Percentiles rank a stretch among this genome's conserved stretches.
Evolutionary conservation across 2,329 filamentous ascomycete genomes (phyloP).

Genomic region (Pseudogymnoascus sp.): DNA sequence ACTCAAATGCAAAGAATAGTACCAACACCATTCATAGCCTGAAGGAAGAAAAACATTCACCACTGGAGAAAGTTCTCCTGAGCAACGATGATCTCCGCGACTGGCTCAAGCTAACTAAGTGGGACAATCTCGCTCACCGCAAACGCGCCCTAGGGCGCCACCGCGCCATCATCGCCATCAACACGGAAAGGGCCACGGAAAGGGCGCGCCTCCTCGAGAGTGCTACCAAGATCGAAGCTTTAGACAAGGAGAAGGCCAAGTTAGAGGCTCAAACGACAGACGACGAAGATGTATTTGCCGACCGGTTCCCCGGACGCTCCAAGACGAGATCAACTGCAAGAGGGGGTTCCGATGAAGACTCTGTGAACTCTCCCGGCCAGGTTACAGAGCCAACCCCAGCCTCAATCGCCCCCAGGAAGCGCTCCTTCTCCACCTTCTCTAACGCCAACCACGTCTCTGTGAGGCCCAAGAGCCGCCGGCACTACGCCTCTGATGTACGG

Average conservation of each 20-base stretch:
- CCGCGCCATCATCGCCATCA: constrained; percentile 28
- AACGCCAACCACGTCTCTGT: neutral
- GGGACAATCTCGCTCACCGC: constrained; percentile 31
- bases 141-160: constrained; percentile 26
- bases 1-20: constrained; percentile 16
- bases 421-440: neutral
- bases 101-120: constrained; percentile 33
- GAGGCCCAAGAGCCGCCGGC: neutral
- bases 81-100: constrained; percentile 30
- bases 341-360: neutral
- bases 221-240: neutral
- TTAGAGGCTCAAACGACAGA: constrained; percentile 27
- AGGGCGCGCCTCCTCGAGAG: constrained; percentile 18
- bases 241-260: constrained; percentile 16
- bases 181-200: constrained; percentile 29
- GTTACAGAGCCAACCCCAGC: too few relatives aligned
- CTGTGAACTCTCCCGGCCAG: neutral
- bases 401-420: neutral
- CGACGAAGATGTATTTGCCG: constrained; percentile 17
- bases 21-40: constrained; percentile 14
- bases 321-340: neutral
- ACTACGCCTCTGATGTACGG: neutral
- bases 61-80: constrained; percentile 23
- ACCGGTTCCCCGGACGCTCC: too few relatives aligned
- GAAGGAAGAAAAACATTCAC: constrained; percentile 16